A percentile compares a stretch with the other conserved stretches of the same genome.
Evolutionary conservation across 768 basidiomycete species (phyloP).

Genomic region (Macrocybe gigantea): DNA sequence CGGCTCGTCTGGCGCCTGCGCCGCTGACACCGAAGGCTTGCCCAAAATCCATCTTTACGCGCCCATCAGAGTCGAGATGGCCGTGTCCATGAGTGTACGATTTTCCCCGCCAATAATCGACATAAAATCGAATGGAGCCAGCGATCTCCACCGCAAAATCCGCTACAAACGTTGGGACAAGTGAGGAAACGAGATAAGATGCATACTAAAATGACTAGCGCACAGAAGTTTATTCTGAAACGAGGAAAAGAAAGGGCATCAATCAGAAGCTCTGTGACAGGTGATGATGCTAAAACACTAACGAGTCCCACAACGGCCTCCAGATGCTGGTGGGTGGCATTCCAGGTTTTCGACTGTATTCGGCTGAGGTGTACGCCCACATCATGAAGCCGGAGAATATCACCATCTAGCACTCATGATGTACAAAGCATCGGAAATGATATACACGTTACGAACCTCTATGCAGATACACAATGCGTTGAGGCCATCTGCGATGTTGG

Average conservation of each 20-base stretch:
- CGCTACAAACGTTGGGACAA: conserved; percentile 22
- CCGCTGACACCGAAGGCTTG: conserved; percentile 31
- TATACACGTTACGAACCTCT: conserved; percentile 45
- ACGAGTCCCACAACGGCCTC: conserved; percentile 71
- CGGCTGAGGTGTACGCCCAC: conserved; percentile 74
- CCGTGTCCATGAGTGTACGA: conserved; percentile 16
- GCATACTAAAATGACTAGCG: neutral
- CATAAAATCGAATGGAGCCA: conserved; percentile 57
- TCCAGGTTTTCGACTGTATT: conserved; percentile 50
- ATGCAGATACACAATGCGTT: conserved; percentile 79
- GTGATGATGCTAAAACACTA: conserved; percentile 18
- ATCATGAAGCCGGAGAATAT: conserved; percentile 72
- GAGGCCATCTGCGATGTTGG: conserved; percentile 81
- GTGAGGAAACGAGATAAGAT: neutral
- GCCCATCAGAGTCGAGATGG: conserved; percentile 6
- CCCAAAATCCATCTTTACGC: conserved; percentile 20
- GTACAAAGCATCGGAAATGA: neutral
- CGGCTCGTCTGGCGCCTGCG: neutral
- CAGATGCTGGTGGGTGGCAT: conserved; percentile 49
- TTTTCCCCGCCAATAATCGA: conserved; percentile 27
- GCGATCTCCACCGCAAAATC: conserved; percentile 67
- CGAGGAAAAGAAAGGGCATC: neutral
- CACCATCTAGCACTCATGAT: conserved; percentile 57
- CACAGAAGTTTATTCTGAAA: conserved; percentile 29
- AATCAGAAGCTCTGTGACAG: conserved; percentile 8